A percentile compares a stretch with the other conserved stretches of the same genome.
Evolutionary conservation across 257 asterid species (phyloP).

Genomic region (Cruciata laevipes): DNA sequence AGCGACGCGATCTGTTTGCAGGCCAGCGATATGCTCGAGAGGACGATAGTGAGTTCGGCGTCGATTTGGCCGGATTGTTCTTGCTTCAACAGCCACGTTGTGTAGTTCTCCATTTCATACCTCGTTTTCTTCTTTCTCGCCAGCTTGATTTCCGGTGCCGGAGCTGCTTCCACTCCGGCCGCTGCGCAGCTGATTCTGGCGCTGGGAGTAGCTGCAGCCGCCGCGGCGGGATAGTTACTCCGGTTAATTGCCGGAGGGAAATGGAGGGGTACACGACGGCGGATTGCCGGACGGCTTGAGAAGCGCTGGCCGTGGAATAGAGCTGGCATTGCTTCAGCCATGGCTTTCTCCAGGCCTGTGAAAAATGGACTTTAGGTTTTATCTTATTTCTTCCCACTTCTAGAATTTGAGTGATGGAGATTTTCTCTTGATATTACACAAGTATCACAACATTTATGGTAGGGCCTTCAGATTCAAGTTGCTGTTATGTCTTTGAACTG

Average conservation of each 20-base stretch:
- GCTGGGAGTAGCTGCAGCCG: constrained; percentile 13
- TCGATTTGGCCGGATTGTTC: constrained; percentile 65
- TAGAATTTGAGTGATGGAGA: constrained; percentile 48
- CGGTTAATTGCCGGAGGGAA: constrained; percentile 14
- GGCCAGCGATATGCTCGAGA: constrained; percentile 79
- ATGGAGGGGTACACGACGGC: constrained; percentile 29
- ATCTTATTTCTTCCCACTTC: constrained; percentile 24
- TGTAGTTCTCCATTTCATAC: constrained; percentile 54
- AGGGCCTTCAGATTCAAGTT: neutral
- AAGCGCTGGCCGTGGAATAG: constrained; percentile 27
- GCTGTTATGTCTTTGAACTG: no score
- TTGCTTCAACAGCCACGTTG: constrained; percentile 69
- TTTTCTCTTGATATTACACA: neutral
- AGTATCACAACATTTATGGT: neutral
- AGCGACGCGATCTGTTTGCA: constrained; percentile 76
- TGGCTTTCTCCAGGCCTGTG: constrained; percentile 10
- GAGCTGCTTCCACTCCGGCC: constrained; percentile 27
- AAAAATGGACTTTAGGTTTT: constrained; percentile 20
- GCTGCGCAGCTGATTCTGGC: constrained; percentile 38
- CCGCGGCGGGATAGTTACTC: constrained; percentile 9
- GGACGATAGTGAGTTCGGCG: constrained; percentile 64
- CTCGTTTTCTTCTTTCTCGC: constrained; percentile 31
- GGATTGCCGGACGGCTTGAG: constrained; percentile 34
- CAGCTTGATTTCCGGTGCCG: constrained; percentile 15
- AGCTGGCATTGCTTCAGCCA: constrained; percentile 50